Conservation (phyloP, 2,329 filamentous ascomycete species). For the Didymella sp. region DNA sequence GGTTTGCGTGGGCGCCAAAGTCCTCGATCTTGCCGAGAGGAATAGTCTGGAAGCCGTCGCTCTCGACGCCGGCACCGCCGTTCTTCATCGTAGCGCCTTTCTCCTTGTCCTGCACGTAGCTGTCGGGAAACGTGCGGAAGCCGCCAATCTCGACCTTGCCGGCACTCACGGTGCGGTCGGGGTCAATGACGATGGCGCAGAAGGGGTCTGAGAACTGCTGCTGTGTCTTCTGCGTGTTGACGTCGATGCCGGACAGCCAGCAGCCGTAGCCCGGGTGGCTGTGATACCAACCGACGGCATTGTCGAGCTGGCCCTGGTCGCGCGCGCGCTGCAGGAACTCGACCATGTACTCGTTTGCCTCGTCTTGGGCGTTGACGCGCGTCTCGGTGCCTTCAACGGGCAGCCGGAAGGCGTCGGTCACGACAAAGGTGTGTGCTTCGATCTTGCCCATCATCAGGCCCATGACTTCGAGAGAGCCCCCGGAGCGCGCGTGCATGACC, state of each 20-base stretch:
- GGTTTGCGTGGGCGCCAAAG: slow-evolving; percentile 88
- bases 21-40: slow-evolving; percentile 94
- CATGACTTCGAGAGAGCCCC: slow-evolving; percentile 93
- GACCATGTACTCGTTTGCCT: slow-evolving; percentile 97
- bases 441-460: slow-evolving; percentile 97
- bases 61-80: slow-evolving; percentile 46
- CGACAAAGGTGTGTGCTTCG: slow-evolving; percentile 81
- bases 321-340: slow-evolving; percentile 79
- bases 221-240: slow-evolving; percentile 83
- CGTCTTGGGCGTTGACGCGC: slow-evolving; percentile 91
- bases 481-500: slow-evolving; percentile 98
- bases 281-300: slow-evolving; percentile 98
- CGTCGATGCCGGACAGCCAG: slow-evolving; percentile 97
- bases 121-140: slow-evolving; percentile 86
- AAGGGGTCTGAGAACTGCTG: slow-evolving; percentile 90
- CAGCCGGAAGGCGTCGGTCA: slow-evolving; percentile 91
- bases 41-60: slow-evolving; percentile 76
- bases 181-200: slow-evolving; percentile 94
- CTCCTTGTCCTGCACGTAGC: slow-evolving; percentile 61
- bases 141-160: slow-evolving; percentile 98
- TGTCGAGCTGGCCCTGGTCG: slow-evolving; percentile 80
- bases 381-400: slow-evolving; percentile 99
- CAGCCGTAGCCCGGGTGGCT: slow-evolving; percentile 97
- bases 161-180: slow-evolving; percentile 90
- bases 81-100: slow-evolving; percentile 42